Percentiles rank a stretch among this genome's conserved stretches.
phyloP scores from a whole-genome alignment of 169 alveolate genomes.

The Eimeria brunetti region DNA sequence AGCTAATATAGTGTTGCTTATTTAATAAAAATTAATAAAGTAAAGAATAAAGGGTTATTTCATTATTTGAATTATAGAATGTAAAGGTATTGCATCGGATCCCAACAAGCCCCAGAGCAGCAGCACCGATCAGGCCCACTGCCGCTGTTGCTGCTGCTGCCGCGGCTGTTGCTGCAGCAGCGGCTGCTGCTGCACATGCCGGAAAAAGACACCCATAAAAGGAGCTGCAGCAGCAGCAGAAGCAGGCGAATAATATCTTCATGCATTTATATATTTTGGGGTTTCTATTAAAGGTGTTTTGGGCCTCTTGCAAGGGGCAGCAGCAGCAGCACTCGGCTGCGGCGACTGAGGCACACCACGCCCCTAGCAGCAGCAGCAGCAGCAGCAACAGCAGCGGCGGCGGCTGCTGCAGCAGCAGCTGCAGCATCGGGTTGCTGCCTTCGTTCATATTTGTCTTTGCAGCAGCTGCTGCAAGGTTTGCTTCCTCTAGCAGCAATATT shows the following conservation, averaged over 20 bases:
- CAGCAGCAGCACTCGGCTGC: background rate
- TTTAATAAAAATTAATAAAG: no score
- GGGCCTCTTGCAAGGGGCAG: background rate
- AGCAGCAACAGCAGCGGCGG: constrained; percentile 42
- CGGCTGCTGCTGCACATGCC: no score
- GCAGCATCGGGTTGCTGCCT: background rate
- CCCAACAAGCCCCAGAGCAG: constrained; percentile 2
- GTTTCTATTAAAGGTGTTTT: no score
- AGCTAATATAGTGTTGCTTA: no score
- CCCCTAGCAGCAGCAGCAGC: constrained; percentile 28
- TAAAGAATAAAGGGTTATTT: background rate
- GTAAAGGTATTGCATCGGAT: background rate
- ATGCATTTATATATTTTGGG: no score
- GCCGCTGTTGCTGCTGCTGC: constrained; percentile 13
- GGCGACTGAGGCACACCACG: background rate
- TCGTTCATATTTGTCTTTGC: constrained; percentile 3
- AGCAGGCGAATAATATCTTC: background rate
- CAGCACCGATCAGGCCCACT: background rate
- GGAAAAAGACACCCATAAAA: background rate
- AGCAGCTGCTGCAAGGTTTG: constrained; percentile 30
- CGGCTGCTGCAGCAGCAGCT: constrained; percentile 17
- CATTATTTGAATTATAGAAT: background rate
- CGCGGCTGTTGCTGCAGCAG: background rate
- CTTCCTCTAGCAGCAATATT: background rate
- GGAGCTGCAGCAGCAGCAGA: background rate